Base-by-base conservation (phyloP, 2,329 filamentous ascomycete species). In the Calonectria crousiana region DNA sequence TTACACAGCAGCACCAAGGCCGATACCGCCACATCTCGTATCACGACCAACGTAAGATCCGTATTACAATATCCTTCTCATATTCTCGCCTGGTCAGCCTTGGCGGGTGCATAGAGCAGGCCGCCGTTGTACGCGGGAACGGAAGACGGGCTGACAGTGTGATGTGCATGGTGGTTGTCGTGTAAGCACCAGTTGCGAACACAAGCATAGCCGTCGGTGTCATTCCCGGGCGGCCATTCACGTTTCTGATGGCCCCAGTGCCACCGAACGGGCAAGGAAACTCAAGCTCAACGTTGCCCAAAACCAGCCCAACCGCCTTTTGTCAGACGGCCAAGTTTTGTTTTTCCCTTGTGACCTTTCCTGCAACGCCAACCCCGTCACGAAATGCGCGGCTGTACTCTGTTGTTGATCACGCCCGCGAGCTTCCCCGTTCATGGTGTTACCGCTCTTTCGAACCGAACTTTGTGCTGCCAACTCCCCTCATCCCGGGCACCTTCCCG, bases 31-130 rank as follows among this genome's bases (percentile, higher is more conserved):
- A 41, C 23, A 60, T 60, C 56, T 38, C 56, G 56, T 60, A 60
- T 60, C 56, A 60, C 34, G 36, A 34, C 56, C 56, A 60, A 60
- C 56, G 56, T 60, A 60, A 60, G 56, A 60, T 60, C 34, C 34
- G 36, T 60, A 38, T 26, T 13, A 41, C 56, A 60, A 28, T 60
- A 34, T 60, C 1, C n/a, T 38, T 60, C 34, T 23, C 6, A 38
- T 20, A 60, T 14, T 28, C 34, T 60, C 34, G 36, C 56, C 34
- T n/a, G 16, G 23, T 23, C 34, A 38, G 30, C 30, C 34, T 60
- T 60, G 56, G 56, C 56, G 56, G 34, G 11, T 60, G 56, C 26
- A 41, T 41, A 60, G 34, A 38, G 56, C 8, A 60, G 23, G 34
- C 23, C 56, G 23, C 34, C 56, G 6, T 60, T 18, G 26, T 53